Percentiles rank a stretch among this genome's conserved stretches.
Conservation (phyloP, 2,329 filamentous ascomycete genomes). For the Phialophora macrospora region DNA sequence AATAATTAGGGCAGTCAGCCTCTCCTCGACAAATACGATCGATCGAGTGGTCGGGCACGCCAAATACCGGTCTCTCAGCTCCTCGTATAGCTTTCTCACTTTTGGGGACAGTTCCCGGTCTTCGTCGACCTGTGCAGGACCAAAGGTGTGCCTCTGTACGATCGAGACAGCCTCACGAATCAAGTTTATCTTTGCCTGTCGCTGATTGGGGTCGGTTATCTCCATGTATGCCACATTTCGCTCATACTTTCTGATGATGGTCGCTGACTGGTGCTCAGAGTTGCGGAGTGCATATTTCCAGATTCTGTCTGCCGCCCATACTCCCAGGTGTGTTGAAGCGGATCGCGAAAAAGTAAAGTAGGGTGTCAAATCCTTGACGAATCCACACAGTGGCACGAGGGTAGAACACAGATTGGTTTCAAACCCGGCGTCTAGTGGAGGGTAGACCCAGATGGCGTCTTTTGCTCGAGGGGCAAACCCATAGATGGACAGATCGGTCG, state of each 20-base stretch:
- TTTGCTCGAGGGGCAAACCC: slow-evolving; percentile 64
- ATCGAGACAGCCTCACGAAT: slow-evolving; percentile 28
- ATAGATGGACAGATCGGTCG: slow-evolving; percentile 63
- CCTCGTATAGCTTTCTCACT: slow-evolving; percentile 65
- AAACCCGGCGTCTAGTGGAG: slow-evolving; percentile 57
- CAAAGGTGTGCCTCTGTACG: slow-evolving; percentile 32
- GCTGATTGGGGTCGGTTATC: slow-evolving; percentile 18
- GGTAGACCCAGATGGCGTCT: slow-evolving; percentile 64
- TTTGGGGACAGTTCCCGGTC: slow-evolving; percentile 62
- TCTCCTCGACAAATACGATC: slow-evolving; percentile 84
- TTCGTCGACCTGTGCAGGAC: slow-evolving; percentile 9
- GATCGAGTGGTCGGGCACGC: slow-evolving; percentile 66
- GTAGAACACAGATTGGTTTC: slow-evolving; percentile 68
- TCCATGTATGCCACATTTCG: slow-evolving; percentile 25
- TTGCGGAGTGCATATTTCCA: slow-evolving; percentile 71
- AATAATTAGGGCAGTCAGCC: slow-evolving; percentile 77
- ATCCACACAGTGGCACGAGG: slow-evolving; percentile 60
- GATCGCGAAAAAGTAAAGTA: slow-evolving; percentile 65
- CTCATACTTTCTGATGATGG: slow-evolving; percentile 30
- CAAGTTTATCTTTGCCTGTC: slow-evolving; percentile 23
- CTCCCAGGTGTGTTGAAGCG: slow-evolving; percentile 70
- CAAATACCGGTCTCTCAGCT: slow-evolving; percentile 68
- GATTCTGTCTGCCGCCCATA: slow-evolving; percentile 82
- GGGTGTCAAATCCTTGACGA: slow-evolving; percentile 59
- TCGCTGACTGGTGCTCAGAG: slow-evolving; percentile 25